Base-by-base conservation (phyloP, 129 eudicot species). In the Dittrichia graveolens region DNA sequence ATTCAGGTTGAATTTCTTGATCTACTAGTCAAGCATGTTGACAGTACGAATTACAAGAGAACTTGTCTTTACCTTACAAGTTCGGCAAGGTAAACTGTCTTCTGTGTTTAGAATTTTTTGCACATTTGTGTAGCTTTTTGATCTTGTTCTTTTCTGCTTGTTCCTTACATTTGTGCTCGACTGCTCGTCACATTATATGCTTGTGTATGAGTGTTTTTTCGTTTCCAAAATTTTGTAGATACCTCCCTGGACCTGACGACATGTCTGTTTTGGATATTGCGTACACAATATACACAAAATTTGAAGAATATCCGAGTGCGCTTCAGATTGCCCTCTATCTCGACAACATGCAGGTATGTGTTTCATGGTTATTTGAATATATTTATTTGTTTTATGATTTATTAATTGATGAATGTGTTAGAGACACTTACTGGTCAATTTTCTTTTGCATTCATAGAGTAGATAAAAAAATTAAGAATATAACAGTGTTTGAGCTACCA, bases 211-310 rank as follows among this genome's bases (percentile, higher is more conserved):
- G 45, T 55, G 69, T 71, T 71, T 71, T 61, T 44, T 37, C 4
- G 24, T 15, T 49, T 74, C 31, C 53, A 72, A 45, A 63, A 14
- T 64, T 7, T 54, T 74, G 75, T 85, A 94, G 99, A 80, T 94
- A 90, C 75, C 97, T 90, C 64, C 89, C 99, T 50, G 92, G 97
- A 65, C 99, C 97, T 11, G 99, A 95, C 80, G 97, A 95, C 77
- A 71, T 83, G 68, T 65, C 90, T 38, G 97, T 91, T 80, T 79
- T 95, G 79, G 99, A 95, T 75, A 88, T 88, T 61, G 97, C 91
- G 4, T 87, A 86, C 78, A 75, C 82, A 48, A 85, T 95, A 1
- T 95, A 88, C 81, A 75, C 84, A 77, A 88, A 86, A 67, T 88
- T 75, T 70, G 85, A 88, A 67, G 99, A 90, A 67, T 95, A 60